A percentile compares a stretch with the other conserved stretches of the same genome.
phyloP scores from a whole-genome alignment of 1,284 basidiomycete genomes.

The Thelephora terrestris region DNA sequence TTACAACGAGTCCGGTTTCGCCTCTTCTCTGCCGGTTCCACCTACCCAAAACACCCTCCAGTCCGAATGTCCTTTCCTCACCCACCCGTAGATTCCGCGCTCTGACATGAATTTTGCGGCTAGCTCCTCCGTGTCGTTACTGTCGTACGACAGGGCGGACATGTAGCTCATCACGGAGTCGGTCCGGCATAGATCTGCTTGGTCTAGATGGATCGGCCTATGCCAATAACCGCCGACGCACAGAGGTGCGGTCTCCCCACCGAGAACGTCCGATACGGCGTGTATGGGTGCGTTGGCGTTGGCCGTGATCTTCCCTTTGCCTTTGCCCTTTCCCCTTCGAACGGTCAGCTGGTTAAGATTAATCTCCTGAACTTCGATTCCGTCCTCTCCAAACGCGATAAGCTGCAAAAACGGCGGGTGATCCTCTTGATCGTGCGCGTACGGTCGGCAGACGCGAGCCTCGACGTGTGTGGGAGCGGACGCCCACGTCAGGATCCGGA shows the following conservation, averaged over 20 bases:
- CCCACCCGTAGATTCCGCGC: constrained; percentile 66
- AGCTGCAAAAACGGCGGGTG: constrained; percentile 49
- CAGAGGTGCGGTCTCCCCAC: constrained; percentile 56
- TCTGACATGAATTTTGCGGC: constrained; percentile 34
- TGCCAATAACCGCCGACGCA: constrained; percentile 65
- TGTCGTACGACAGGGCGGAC: constrained; percentile 31
- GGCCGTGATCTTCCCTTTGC: no score
- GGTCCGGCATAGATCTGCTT: constrained; percentile 20
- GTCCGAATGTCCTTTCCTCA: constrained; percentile 55
- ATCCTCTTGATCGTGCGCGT: constrained; percentile 13
- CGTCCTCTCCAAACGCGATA: constrained; percentile 54
- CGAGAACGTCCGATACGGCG: constrained; percentile 45
- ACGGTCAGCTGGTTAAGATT: constrained; percentile 29
- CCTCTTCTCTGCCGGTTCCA: constrained; percentile 30
- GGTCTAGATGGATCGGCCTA: constrained; percentile 30
- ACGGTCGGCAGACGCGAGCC: constrained; percentile 36
- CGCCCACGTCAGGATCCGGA: constrained; percentile 49
- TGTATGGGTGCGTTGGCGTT: constrained; percentile 33
- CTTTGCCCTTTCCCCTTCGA: constrained; percentile 36
- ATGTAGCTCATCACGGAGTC: constrained; percentile 32
- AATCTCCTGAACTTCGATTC: constrained; percentile 62
- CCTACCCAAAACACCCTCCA: constrained; percentile 75
- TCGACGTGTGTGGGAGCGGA: constrained; percentile 43
- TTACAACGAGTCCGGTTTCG: no score
- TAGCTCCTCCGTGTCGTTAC: constrained; percentile 42